phyloP scores from a whole-genome alignment of 2,329 filamentous ascomycete genomes.

The Whalleya microplaca region DNA sequence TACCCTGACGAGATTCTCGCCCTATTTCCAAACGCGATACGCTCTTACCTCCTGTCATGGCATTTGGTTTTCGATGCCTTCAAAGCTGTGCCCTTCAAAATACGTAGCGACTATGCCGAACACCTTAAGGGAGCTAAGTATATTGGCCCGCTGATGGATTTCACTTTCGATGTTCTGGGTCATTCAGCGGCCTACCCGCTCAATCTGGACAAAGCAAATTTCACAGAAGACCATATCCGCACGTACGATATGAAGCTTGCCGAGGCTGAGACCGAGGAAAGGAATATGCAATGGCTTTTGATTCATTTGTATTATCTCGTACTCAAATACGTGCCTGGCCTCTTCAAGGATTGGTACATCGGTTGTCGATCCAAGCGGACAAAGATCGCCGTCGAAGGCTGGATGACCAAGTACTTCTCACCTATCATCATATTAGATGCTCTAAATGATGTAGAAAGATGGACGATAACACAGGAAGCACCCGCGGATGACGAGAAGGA shows the following conservation, averaged over 20 bases:
- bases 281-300: slow-evolving; percentile 80
- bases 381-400: slow-evolving; percentile 75
- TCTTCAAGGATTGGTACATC: slow-evolving; percentile 85
- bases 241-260: slow-evolving; percentile 56
- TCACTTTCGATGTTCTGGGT: slow-evolving; percentile 83
- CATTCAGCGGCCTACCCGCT: slow-evolving; percentile 74
- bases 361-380: slow-evolving; percentile 81
- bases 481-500: slow-evolving; percentile 57
- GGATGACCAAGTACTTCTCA: slow-evolving; percentile 86
- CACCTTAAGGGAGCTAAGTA: slow-evolving; percentile 76
- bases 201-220: slow-evolving; percentile 71
- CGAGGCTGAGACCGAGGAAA: slow-evolving; percentile 65
- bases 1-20: slow-evolving; percentile 69
- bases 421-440: slow-evolving; percentile 68
- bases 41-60: slow-evolving; percentile 88
- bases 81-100: slow-evolving; percentile 74
- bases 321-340: slow-evolving; percentile 74
- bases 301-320: slow-evolving; percentile 84
- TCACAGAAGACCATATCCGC: slow-evolving; percentile 59
- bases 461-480: slow-evolving; percentile 60
- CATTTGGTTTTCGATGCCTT: slow-evolving; percentile 88
- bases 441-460: slow-evolving; percentile 69
- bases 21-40: slow-evolving; percentile 69
- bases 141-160: slow-evolving; percentile 71
- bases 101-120: slow-evolving; percentile 79